Base-by-base conservation (phyloP, 768 basidiomycete species). In the Suillus decipiens region DNA sequence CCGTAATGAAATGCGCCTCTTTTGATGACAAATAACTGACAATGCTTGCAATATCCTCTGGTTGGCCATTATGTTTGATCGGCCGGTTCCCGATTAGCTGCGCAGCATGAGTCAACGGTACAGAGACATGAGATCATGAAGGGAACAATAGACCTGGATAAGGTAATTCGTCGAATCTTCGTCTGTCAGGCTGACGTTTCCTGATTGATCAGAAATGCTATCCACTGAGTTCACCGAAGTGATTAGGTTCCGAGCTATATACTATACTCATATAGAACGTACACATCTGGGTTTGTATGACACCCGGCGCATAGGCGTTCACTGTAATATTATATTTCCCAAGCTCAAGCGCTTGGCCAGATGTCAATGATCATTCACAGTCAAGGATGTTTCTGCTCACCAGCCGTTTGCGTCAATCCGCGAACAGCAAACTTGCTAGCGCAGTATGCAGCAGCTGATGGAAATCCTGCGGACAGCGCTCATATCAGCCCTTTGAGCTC, bases 251-350 rank as follows among this genome's bases (percentile, higher is more conserved):
- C 6, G 2, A 53, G 2, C 10, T 12, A n/a, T 5, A 12, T 33
- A n/a, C 9, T 11, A 34, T n/a, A 31, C 33, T n/a, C 1, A 59
- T 60, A 48, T 14, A 15, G 11, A 10, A 67, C 72, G 14, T 43
- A 63, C 66, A 33, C 37, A 60, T 63, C 12, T 51, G 51, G 10
- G 53, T 67, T 22, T 61, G 41, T 34, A 62, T 65, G 19, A 54
- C 67, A 8, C 67, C 67, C 3, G 60, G 71, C 2, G 48, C 79
- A 57, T 81, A 80, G 1, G 78, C 75, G 42, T 82, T 82, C 19
- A 80, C 79, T 1, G 77, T 81, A 41, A 82, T 82, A 7, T 69
- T 69, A 61, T 81, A 64, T 33, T 64, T 65, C 9, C 72, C 79
- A 4, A 80, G 67, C 64, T 81, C 80, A 22, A 68, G 43, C 0